These are phyloP conservation scores for Elaeis guineensis DNA, from an alignment of 176 grass and related monocot species.

Conservation along the genomic window DNA sequence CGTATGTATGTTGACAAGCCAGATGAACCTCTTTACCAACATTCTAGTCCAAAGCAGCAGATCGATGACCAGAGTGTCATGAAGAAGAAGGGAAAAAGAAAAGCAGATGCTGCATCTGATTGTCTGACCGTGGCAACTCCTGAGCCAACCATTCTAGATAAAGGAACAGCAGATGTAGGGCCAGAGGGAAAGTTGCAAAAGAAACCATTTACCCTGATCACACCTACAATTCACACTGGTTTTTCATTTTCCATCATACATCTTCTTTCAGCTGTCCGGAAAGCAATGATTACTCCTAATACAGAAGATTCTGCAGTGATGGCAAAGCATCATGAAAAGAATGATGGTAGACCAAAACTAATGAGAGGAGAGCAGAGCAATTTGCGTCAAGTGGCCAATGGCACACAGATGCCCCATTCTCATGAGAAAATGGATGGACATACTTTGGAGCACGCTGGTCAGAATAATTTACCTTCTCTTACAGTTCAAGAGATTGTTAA, in stretches of 20 bases:
- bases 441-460: constrained; percentile 25
- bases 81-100: constrained; percentile 95
- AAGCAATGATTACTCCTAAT: constrained; percentile 65
- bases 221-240: constrained; percentile 80
- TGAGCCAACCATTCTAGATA: constrained; percentile 31
- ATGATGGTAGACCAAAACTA: constrained; percentile 33
- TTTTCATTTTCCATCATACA: constrained; percentile 98
- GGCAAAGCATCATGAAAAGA: constrained; percentile 32
- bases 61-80: constrained; percentile 30
- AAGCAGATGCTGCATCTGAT: constrained; percentile 34
- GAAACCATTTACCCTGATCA: constrained; percentile 67
- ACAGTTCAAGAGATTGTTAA: constrained; percentile 80
- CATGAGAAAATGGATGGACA: constrained; percentile 33
- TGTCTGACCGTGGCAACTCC: constrained; percentile 26
- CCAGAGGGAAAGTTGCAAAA: constrained; percentile 73
- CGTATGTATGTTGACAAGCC: constrained; percentile 34
- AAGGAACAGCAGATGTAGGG: constrained; percentile 36
- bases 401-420: constrained; percentile 29
- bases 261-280: constrained; percentile 78
- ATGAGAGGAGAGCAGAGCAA: constrained; percentile 32
- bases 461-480: constrained; percentile 35
- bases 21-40: constrained; percentile 18
- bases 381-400: constrained; percentile 31
- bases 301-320: constrained; percentile 25
- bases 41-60: constrained; percentile 38